A percentile compares a stretch with the other conserved stretches of the same genome.
These are phyloP conservation scores for Tremella mesenterica DNA, from an alignment of 768 basidiomycete genomes.

Conservation along the genomic window DNA sequence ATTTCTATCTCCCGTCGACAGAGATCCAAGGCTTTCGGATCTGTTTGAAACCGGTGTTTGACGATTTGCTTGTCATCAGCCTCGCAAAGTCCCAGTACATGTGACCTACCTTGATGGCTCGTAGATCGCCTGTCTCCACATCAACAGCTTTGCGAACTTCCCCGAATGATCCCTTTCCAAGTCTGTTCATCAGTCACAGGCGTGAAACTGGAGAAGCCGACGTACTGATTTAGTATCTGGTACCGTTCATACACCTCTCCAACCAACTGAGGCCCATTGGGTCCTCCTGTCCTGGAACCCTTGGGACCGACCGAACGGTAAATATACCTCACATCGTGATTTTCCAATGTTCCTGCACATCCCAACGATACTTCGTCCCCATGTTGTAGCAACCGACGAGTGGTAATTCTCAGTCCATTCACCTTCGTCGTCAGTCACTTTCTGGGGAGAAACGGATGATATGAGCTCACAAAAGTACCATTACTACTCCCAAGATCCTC, in stretches of 20 bases:
- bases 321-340: conserved; percentile 51
- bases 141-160: conserved; percentile 76
- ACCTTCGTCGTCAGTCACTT: conserved; percentile 48
- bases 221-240: conserved; percentile 42
- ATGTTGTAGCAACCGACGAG: conserved; percentile 56
- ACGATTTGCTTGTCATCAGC: conserved; percentile 42
- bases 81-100: conserved; percentile 10
- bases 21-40: conserved; percentile 41
- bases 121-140: conserved; percentile 61
- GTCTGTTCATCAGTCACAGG: conserved; percentile 37
- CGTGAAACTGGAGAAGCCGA: not conserved
- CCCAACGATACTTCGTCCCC: conserved; percentile 88
- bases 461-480: conserved; percentile 53
- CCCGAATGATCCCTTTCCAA: conserved; percentile 88
- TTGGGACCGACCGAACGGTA: conserved; percentile 30
- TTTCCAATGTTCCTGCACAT: conserved; percentile 47
- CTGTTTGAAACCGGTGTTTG: conserved; percentile 32
- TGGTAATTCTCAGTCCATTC: conserved; percentile 58
- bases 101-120: conserved; percentile 62
- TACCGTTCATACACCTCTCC: conserved; percentile 47
- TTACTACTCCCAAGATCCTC: conserved; percentile 54
- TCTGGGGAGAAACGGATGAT: not conserved
- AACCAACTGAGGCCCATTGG: conserved; percentile 22
- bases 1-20: conserved; percentile 71
- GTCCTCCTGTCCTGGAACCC: conserved; percentile 20